Evolutionary conservation across 768 basidiomycete species (phyloP), one percentile per base, ranked within the genome.

Genomic region (Panellus pusillus): DNA sequence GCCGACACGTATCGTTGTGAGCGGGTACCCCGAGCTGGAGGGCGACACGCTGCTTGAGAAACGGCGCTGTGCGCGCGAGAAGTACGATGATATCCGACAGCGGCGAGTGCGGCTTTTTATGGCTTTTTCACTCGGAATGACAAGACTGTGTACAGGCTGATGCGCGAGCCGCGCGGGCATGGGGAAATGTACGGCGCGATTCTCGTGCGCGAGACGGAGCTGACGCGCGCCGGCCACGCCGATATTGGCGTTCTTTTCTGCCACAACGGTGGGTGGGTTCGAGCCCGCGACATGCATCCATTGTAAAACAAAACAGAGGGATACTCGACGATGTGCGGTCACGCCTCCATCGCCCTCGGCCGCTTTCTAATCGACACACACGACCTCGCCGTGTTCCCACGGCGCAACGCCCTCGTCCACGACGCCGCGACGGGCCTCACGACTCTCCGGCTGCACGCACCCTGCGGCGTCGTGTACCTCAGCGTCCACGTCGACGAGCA

Each of bases 321-420:
- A 1, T 75, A 72, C 56, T 74, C 72, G 12, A 74, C 73, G 9
- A 75, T 75, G 73, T 75, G 73, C 44, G 73, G 73, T 0, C 73
- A 75, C 47, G 73, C 72, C 8, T 73, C 72, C 5, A 69, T 75
- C 32, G 72, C 73, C 17, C 69, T 75, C 0, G 73, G 73, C 4
- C 69, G 73, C 9, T 72, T 75, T 50, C 61, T 75, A 5, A 61
- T 75, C 29, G 73, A 75, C 50, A 74, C 72, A 9, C 63, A 67
- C n/a, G 69, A 71, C 51, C 43, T 55, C 9, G 39, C 38, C 6
- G 41, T 72, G 14, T 74, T 73, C 43, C 72, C 72, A 40, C 48
- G 53, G 18, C 65, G 73, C 19, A 44, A 60, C 18, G 29, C 52
- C 15, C 58, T 72, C 11, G 17, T 15, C 17, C 54, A 63, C 53